Percentiles rank a stretch among this genome's conserved stretches.
Conservation (phyloP, 2,329 filamentous ascomycete species). For the Stachybotrys chartarum region DNA sequence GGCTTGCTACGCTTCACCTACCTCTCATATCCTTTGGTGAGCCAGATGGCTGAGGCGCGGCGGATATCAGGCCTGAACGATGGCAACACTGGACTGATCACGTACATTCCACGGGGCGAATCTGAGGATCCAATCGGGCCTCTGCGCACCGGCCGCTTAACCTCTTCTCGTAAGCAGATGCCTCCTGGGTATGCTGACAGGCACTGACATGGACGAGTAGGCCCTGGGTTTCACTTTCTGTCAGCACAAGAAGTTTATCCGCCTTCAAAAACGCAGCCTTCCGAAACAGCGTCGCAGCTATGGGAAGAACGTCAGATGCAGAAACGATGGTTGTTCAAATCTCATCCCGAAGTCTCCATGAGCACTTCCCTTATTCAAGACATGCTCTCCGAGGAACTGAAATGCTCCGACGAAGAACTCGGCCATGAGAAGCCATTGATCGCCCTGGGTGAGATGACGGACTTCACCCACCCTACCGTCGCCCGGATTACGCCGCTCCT, state of each 20-base stretch:
- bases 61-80: conserved; percentile 21
- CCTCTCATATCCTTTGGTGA: conserved; percentile 1
- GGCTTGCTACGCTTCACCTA: neutral
- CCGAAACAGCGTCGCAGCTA: conserved; percentile 14
- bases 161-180: conserved; percentile 14
- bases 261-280: conserved; percentile 17
- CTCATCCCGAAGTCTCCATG: conserved; percentile 42
- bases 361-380: conserved; percentile 24
- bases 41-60: conserved; percentile 29
- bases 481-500: conserved; percentile 26
- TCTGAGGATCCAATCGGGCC: conserved; percentile 14
- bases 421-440: conserved; percentile 31
- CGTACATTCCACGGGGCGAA: conserved; percentile 19
- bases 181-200: neutral
- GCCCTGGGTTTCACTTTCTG: conserved; percentile 21
- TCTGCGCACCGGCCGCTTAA: conserved; percentile 22
- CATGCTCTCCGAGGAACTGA: conserved; percentile 28
- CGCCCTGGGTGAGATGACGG: conserved; percentile 46
- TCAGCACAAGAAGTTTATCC: conserved; percentile 26
- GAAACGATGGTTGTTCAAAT: conserved; percentile 42
- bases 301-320: conserved; percentile 27
- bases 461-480: conserved; percentile 24
- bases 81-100: conserved; percentile 24
- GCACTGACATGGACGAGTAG: conserved; percentile 8
- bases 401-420: conserved; percentile 19